Conservation (phyloP, 23 red algal species). For the Cyanidiococcus yangmingshanensis region DNA sequence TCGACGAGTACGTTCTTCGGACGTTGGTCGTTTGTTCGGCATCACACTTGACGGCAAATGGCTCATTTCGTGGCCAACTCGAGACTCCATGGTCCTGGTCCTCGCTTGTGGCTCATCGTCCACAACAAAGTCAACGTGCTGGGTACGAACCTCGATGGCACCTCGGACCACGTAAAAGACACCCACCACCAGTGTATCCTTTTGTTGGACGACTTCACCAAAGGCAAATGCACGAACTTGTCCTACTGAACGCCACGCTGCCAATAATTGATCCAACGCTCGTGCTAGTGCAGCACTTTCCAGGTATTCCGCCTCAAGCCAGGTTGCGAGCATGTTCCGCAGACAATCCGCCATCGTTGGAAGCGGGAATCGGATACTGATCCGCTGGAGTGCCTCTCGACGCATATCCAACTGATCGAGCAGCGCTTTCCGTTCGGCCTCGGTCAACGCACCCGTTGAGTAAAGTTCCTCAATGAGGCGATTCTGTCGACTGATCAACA, state of each 20-base stretch:
- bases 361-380: background rate
- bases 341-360: background rate
- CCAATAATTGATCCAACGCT: background rate
- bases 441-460: background rate
- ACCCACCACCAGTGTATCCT: background rate
- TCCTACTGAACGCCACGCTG: background rate
- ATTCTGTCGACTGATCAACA: slow-evolving; percentile 10
- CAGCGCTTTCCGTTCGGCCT: background rate
- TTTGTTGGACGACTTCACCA: background rate
- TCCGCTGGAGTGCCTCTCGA: slow-evolving; percentile 6
- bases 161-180: slow-evolving; percentile 15
- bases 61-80: background rate
- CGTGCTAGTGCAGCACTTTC: background rate
- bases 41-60: too few relatives aligned
- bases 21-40: background rate
- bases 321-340: background rate
- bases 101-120: background rate
- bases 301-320: background rate
- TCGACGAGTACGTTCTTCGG: background rate
- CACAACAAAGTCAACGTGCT: background rate
- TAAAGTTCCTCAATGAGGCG: slow-evolving; percentile 12
- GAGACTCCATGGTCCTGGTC: background rate
- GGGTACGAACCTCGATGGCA: slow-evolving; percentile 1
- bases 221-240: background rate
- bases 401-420: slow-evolving; percentile 16